A percentile compares a stretch with the other conserved stretches of the same genome.
phyloP scores from a whole-genome alignment of 371 early-diverging fungal species.

The Rhizomucor miehei region DNA sequence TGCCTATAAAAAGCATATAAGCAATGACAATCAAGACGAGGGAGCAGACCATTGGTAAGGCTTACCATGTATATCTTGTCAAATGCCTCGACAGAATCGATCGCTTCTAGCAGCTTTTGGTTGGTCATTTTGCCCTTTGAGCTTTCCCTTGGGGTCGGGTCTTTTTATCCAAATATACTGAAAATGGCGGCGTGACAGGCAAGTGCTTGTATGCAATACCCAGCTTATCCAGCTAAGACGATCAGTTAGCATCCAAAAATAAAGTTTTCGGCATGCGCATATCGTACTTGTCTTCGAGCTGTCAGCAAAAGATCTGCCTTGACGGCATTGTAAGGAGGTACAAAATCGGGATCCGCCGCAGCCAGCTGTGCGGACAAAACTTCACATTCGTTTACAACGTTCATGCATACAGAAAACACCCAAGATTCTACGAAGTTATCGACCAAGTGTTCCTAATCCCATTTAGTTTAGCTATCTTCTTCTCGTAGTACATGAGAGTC shows the following conservation, averaged over 20 bases:
- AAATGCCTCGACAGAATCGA: conserved; percentile 61
- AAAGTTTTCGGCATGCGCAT: neutral
- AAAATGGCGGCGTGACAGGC: conserved; percentile 54
- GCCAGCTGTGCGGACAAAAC: conserved; percentile 53
- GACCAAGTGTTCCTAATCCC: conserved; percentile 12
- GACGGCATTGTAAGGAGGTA: conserved; percentile 63
- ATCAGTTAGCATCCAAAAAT: neutral
- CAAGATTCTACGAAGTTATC: conserved; percentile 73
- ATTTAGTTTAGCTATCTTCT: neutral
- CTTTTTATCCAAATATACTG: conserved; percentile 44
- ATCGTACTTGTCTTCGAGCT: conserved; percentile 65
- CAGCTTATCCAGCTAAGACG: conserved; percentile 64
- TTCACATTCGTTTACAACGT: conserved; percentile 76
- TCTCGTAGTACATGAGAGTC: neutral
- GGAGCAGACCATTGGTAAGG: neutral
- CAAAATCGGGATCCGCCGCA: conserved; percentile 36
- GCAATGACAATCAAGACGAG: neutral
- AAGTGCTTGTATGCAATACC: conserved; percentile 59
- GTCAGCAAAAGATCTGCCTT: conserved; percentile 77
- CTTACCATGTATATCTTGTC: conserved; percentile 75
- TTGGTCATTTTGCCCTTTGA: conserved; percentile 55
- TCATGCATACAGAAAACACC: conserved; percentile 78
- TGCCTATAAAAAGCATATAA: conserved; percentile 27
- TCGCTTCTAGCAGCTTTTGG: conserved; percentile 60
- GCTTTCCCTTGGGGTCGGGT: conserved; percentile 3